Percentiles rank a stretch among this genome's conserved stretches.
Evolutionary conservation across 139 green algal species (phyloP).

Genomic region (Micractinium sp.): DNA sequence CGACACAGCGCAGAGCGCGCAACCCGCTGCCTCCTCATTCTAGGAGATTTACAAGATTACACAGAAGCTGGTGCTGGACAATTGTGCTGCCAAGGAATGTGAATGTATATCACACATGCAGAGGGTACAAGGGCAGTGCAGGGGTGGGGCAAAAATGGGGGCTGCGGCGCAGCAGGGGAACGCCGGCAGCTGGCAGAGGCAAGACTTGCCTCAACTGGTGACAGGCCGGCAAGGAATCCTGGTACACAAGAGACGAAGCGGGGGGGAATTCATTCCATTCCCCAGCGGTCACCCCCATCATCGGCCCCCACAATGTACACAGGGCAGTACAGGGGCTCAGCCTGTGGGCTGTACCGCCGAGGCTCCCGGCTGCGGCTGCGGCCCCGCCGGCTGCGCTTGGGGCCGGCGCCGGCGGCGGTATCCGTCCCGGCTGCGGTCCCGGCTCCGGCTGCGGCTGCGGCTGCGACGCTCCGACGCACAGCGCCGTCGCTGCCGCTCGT

Average conservation of each 20-base stretch:
- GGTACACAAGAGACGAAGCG: too few species aligned
- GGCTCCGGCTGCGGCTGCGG: neutral
- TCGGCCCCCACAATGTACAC: neutral
- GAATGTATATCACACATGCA: too few species aligned
- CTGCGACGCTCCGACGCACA: neutral
- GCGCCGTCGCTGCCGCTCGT: neutral
- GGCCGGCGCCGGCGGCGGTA: neutral
- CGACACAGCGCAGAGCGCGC: neutral
- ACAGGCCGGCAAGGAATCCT: too few species aligned
- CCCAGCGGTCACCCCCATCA: constrained; percentile 20
- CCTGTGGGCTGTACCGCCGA: neutral
- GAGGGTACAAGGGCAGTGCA: too few species aligned
- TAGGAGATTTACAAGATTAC: too few species aligned
- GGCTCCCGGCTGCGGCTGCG: neutral
- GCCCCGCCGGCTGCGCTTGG: neutral
- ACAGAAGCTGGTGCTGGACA: too few species aligned
- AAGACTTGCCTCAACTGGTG: too few species aligned
- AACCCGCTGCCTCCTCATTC: too few species aligned
- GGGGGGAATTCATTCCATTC: neutral
- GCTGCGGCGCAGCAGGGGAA: too few species aligned
- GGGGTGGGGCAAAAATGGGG: too few species aligned
- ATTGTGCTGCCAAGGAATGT: too few species aligned
- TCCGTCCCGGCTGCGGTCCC: neutral
- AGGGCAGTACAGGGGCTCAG: neutral
- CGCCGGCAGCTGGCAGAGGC: too few species aligned